Conservation (phyloP, 345 rosid species). For the Gossypioides kirkii region DNA sequence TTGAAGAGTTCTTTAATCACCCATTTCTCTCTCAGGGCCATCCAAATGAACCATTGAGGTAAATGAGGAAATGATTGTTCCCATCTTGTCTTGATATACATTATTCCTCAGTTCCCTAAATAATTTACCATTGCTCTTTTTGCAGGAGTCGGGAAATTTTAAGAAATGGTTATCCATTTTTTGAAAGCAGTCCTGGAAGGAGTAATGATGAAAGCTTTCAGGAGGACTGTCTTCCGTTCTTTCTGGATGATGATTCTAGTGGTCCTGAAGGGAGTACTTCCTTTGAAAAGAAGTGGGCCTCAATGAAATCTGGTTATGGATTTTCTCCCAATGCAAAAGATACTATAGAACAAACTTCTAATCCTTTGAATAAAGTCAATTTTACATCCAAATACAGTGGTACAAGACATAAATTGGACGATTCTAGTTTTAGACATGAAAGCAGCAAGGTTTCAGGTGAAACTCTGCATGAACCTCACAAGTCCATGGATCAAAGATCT, state of each 20-base stretch:
- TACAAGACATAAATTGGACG: slow-evolving; percentile 31
- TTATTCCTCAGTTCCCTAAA: slow-evolving; percentile 17
- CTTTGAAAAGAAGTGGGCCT: slow-evolving; percentile 36
- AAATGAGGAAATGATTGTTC: slow-evolving; percentile 15
- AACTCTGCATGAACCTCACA: slow-evolving; percentile 37
- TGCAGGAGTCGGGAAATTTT: slow-evolving; percentile 46
- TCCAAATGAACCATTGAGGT: slow-evolving; percentile 57
- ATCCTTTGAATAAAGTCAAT: slow-evolving; percentile 33
- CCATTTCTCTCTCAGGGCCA: slow-evolving; percentile 58
- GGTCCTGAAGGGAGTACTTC: slow-evolving; percentile 80
- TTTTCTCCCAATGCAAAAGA: slow-evolving; percentile 38
- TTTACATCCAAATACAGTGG: slow-evolving; percentile 36
- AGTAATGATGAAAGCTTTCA: slow-evolving; percentile 57
- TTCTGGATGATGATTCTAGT: slow-evolving; percentile 77
- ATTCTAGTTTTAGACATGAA: slow-evolving; percentile 36
- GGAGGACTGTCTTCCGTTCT: slow-evolving; percentile 80
- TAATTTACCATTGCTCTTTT: slow-evolving; percentile 16
- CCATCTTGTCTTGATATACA: slow-evolving; percentile 3
- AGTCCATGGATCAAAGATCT: slow-evolving; percentile 41
- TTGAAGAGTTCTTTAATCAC: slow-evolving; percentile 92
- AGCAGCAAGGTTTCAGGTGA: slow-evolving; percentile 34
- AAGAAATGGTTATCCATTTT: slow-evolving; percentile 42
- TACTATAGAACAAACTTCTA: slow-evolving; percentile 39
- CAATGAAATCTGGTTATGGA: slow-evolving; percentile 46
- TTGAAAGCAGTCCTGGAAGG: slow-evolving; percentile 44